Base-by-base conservation (phyloP, 495 filamentous ascomycete genomes). In the Trichoderma gamsii region DNA sequence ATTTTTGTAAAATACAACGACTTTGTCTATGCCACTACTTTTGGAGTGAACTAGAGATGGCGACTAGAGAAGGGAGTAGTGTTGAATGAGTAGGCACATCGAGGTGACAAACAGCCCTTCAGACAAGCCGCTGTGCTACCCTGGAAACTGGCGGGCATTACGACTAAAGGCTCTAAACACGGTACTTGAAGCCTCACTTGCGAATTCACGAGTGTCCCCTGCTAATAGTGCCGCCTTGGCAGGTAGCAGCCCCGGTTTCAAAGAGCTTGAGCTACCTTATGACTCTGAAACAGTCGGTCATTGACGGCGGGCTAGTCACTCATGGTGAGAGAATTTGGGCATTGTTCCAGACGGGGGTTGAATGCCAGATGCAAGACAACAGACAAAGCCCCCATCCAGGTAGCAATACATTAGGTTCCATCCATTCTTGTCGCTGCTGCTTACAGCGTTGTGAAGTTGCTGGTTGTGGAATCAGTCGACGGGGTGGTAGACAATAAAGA, bases 331-430 rank as follows among this genome's bases (percentile, higher is more conserved):
- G 56, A 61, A 61, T 61, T 61, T 61, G 18, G 52, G 52, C 52
- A 61, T 61, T 61, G 52, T 61, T 61, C 52, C 25, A 61, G 56
- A 61, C 13, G 35, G 12, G 56, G 56, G 27, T 61, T 61, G 56
- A 61, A 61, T 61, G 56, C 56, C 56, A 61, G 56, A 27, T 32
- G 23, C 27, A 18, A 61, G 56, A 61, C 56, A 29, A 61, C 15
- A 18, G 23, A 25, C 16, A 32, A 15, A 21, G 49, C 8, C 21
- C 49, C 49, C 49, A 52, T 52, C 49, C 21, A 52, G 56, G 56
- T 61, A 61, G 56, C 56, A 61, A 61, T 61, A 61, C 56, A 61
- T 61, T 38, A 38, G 35, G 35, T 38, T 38, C 35, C 8, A 6
- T 38, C 35, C 35, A 38, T 38, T 38, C 35, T 38, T 38, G 35